Percentiles rank a stretch among this genome's conserved stretches.
Conservation (phyloP, 805 yeast species). For the Saturnispora bothae region DNA sequence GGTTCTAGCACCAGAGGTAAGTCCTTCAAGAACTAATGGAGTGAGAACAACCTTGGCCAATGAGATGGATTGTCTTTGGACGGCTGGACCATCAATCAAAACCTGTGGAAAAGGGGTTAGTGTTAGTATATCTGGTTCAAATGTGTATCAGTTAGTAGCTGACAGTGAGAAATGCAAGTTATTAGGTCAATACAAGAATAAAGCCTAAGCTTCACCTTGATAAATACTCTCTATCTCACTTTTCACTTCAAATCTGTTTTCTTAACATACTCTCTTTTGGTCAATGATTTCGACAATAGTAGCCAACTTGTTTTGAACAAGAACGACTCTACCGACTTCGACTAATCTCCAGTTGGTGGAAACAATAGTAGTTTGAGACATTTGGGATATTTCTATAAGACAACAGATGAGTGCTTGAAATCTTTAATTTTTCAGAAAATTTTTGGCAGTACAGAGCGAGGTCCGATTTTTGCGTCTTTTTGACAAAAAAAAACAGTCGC, state of each 20-base stretch:
- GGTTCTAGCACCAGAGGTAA: conserved; percentile 94
- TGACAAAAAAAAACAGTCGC: not conserved
- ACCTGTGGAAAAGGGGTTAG: conserved; percentile 38
- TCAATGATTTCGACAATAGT: conserved; percentile 97
- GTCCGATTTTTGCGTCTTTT: no score
- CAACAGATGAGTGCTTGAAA: not conserved
- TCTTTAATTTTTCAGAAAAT: not conserved
- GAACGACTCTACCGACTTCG: conserved; percentile 98
- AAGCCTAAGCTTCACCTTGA: no score
- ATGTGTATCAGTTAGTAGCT: not conserved
- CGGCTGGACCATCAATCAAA: conserved; percentile 93
- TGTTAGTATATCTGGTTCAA: conserved; percentile 1
- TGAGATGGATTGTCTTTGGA: conserved; percentile 85
- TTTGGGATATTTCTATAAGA: conserved; percentile 22
- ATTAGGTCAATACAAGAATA: no score
- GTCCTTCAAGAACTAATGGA: conserved; percentile 71
- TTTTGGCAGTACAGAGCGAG: not conserved
- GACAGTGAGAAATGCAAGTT: no score
- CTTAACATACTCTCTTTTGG: conserved; percentile 86
- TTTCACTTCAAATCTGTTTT: not conserved
- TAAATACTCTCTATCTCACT: no score
- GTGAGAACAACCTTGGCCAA: conserved; percentile 88
- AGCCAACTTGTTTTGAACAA: conserved; percentile 88
- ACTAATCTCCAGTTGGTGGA: conserved; percentile 99
- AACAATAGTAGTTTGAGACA: conserved; percentile 60